Evolutionary conservation across 208 protist species (phyloP).

Genomic region (Kentomonas sorsogonicus): DNA sequence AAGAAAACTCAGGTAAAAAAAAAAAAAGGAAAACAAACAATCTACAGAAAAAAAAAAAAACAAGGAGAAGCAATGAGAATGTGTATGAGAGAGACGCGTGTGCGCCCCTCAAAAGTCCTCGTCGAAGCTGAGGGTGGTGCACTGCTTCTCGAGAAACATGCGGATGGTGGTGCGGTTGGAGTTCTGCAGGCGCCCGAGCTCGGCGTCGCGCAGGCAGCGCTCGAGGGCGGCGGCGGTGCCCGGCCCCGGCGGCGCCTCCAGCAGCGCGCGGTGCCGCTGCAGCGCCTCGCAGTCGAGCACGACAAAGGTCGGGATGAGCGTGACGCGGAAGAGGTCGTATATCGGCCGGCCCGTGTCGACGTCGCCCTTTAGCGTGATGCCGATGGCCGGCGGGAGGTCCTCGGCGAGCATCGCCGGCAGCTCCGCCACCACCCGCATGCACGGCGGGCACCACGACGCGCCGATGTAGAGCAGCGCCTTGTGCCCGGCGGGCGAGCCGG

Average conservation of each 20-base stretch:
- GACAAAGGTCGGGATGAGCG: constrained; percentile 77
- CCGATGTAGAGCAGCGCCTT: constrained; percentile 57
- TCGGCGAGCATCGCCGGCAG: constrained; percentile 49
- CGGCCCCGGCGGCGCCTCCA: no score
- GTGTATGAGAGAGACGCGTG: background rate
- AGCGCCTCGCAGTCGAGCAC: constrained; percentile 68
- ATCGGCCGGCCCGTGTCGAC: constrained; percentile 73
- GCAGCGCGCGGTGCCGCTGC: constrained; percentile 6
- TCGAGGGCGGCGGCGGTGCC: no score
- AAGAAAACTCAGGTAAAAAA: constrained; percentile 9
- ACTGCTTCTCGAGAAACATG: constrained; percentile 67
- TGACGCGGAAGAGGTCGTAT: constrained; percentile 63
- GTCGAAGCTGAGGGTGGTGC: constrained; percentile 51
- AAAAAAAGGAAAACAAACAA: background rate
- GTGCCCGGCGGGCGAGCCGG: constrained; percentile 4
- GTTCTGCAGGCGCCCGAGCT: constrained; percentile 67
- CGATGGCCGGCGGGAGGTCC: constrained; percentile 29
- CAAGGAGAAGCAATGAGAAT: constrained; percentile 9
- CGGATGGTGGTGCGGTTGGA: constrained; percentile 47
- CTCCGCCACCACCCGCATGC: constrained; percentile 60
- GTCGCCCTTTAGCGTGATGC: constrained; percentile 63
- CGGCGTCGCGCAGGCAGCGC: constrained; percentile 31
- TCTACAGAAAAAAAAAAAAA: constrained; percentile 14
- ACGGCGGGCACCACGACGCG: constrained; percentile 84
- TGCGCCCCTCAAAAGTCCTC: constrained; percentile 60